Evolutionary conservation across 257 asterid genomes (phyloP).

Genomic region (Scutellaria minor): DNA sequence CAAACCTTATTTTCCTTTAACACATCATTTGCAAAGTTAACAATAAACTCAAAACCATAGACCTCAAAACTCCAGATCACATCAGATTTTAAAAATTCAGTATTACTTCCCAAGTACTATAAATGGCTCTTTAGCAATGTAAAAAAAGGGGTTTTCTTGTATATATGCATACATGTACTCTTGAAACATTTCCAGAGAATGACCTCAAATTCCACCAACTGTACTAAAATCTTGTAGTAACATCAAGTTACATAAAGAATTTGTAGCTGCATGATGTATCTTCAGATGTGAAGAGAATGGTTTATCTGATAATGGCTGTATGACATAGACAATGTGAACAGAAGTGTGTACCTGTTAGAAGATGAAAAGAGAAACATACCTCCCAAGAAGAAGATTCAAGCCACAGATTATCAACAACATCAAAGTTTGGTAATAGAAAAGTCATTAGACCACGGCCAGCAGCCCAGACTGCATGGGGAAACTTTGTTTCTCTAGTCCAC

Average conservation of each 20-base stretch:
- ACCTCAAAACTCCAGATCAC: not conserved
- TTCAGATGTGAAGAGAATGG: constrained; percentile 26
- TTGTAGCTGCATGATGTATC: constrained; percentile 6
- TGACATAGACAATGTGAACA: constrained; percentile 13
- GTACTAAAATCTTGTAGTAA: not conserved
- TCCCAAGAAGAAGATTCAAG: constrained; percentile 96
- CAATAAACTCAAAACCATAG: not conserved
- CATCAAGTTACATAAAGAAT: constrained; percentile 15
- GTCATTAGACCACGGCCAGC: constrained; percentile 97
- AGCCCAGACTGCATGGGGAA: constrained; percentile 99
- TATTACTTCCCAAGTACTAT: constrained; percentile 13
- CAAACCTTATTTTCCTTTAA: not conserved
- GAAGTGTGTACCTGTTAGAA: constrained; percentile 12
- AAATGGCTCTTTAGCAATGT: not conserved
- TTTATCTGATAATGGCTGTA: constrained; percentile 3
- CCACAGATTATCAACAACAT: constrained; percentile 86
- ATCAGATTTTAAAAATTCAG: not conserved
- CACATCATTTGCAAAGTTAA: not conserved
- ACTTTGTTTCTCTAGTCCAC: constrained; percentile 92
- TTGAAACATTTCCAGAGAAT: constrained; percentile 5
- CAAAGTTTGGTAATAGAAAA: constrained; percentile 84
- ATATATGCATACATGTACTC: not conserved
- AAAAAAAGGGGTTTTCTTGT: constrained; percentile 1
- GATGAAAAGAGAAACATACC: constrained; percentile 54
- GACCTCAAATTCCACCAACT: not conserved